phyloP scores from a whole-genome alignment of 257 asterid species.

The Solanum commersonii region DNA sequence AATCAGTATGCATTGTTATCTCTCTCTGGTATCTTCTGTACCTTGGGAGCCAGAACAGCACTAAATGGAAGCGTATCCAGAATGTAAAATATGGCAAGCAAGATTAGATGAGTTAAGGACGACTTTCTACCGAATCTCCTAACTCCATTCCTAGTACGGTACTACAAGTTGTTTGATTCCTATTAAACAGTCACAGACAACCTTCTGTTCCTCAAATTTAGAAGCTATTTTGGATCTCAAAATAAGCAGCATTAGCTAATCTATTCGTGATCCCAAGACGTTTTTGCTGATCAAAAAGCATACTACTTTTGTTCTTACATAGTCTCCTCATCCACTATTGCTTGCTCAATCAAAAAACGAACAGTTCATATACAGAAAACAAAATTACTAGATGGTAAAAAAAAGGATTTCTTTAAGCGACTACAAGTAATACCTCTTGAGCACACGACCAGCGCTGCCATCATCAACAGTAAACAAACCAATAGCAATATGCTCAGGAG shows the following conservation, averaged over 20 bases:
- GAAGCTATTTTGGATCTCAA: neutral
- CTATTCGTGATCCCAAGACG: neutral
- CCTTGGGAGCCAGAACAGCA: neutral
- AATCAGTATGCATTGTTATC: neutral
- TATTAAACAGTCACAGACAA: neutral
- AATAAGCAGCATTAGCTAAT: neutral
- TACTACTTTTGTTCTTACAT: neutral
- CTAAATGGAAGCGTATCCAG: neutral
- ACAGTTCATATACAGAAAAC: neutral
- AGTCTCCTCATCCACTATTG: neutral
- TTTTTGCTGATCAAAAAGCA: neutral
- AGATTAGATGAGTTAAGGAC: neutral
- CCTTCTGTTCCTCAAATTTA: neutral
- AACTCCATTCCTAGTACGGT: neutral
- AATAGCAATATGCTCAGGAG: conserved; percentile 88
- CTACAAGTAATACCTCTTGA: conserved; percentile 47
- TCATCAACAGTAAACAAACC: conserved; percentile 91
- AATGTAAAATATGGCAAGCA: neutral
- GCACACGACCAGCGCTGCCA: conserved; percentile 70
- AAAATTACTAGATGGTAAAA: neutral
- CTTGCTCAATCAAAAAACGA: neutral
- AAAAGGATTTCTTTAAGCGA: neutral
- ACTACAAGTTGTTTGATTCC: neutral
- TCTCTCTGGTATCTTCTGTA: neutral
- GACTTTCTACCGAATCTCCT: neutral